Conservation (phyloP, 2,329 filamentous ascomycete species). For the Xylaria arbuscula region DNA sequence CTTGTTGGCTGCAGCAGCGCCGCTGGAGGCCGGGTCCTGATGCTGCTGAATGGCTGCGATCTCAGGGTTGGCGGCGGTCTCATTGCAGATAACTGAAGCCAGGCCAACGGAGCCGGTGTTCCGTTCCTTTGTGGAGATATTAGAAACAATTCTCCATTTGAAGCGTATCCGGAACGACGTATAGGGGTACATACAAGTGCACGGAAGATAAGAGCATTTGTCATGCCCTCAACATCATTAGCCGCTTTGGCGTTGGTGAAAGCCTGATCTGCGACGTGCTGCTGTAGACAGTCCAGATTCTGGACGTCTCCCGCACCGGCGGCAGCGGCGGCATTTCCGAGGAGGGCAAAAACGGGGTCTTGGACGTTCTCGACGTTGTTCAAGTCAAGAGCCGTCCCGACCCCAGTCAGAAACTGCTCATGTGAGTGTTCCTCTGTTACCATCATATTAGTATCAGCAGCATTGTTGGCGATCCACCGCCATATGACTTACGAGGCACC, state of each 20-base stretch:
- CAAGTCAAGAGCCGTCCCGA: slow-evolving; percentile 46
- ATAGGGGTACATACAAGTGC: slow-evolving; percentile 63
- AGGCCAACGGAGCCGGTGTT: slow-evolving; percentile 69
- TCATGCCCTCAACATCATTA: slow-evolving; percentile 64
- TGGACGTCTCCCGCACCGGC: slow-evolving; percentile 55
- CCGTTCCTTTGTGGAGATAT: slow-evolving; percentile 57
- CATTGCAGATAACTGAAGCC: slow-evolving; percentile 67
- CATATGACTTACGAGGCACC: slow-evolving; percentile 48
- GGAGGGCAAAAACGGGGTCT: slow-evolving; percentile 50
- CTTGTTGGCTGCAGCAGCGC: slow-evolving; percentile 69
- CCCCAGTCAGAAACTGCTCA: slow-evolving; percentile 47
- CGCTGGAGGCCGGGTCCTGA: slow-evolving; percentile 72
- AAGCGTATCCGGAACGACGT: slow-evolving; percentile 53
- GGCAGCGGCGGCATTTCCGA: slow-evolving; percentile 61
- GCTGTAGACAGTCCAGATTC: slow-evolving; percentile 59
- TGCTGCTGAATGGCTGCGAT: slow-evolving; percentile 72
- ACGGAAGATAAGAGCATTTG: slow-evolving; percentile 64
- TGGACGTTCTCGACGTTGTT: slow-evolving; percentile 50
- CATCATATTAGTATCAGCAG: slow-evolving; percentile 21
- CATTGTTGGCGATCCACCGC: neutral
- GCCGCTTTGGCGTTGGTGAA: slow-evolving; percentile 69
- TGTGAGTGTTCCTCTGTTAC: slow-evolving; percentile 51
- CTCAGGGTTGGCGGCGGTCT: slow-evolving; percentile 71
- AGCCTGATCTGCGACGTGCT: slow-evolving; percentile 66
- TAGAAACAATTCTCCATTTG: slow-evolving; percentile 15